Base-by-base conservation (phyloP, 176 grass and related monocot genomes). In the Bromus sterilis region DNA sequence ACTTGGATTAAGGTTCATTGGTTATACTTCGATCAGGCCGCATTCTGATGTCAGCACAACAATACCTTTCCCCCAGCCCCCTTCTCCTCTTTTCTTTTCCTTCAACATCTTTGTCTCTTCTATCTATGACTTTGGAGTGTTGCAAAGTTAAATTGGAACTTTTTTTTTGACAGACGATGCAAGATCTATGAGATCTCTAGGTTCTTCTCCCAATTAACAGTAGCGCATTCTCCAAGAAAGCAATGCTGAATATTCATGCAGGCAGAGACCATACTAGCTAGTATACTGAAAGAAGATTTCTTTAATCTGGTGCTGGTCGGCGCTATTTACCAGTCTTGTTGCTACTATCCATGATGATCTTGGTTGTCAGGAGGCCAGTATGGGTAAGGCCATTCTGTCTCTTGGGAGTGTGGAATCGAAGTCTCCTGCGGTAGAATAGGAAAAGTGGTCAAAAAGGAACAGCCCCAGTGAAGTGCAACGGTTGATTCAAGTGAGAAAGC, bases 301-400 rank as follows among this genome's bases (percentile, higher is more conserved):
- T 74, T 71, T 82, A 71, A 71, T 71, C 40, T 83, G 66, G 66
- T 83, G 62, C 74, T 82, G 56, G 40, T 84, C 63, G 31, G 68
- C 74, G 29, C 72, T 81, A 83, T 82, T 83, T 86, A 79, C 66
- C 86, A 79, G 55, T 66, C 72, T 67, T 84, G 88, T 80, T 91
- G 78, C 89, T 85, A 87, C 87, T 97, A 94, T 80, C 95, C 92
- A 97, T 93, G 88, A 93, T 97, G 92, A 97, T 97, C 95, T 85
- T 85, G 83, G 86, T 92, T 91, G 88, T 91, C 90, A 94, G 89
- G 90, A 85, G 92, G 85, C 95, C 92, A 97, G 88, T 93, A 94
- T 77, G 83, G 18, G 88, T 94, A 97, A 87, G 85, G 65, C 95
- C 95, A 97, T 94, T 94, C 92, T 97, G 92, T 92, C 90, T 94